Evolutionary conservation across 768 basidiomycete genomes (phyloP), one percentile per base, ranked within the genome.

Genomic region (Rhodotorula sphaerocarpa): DNA sequence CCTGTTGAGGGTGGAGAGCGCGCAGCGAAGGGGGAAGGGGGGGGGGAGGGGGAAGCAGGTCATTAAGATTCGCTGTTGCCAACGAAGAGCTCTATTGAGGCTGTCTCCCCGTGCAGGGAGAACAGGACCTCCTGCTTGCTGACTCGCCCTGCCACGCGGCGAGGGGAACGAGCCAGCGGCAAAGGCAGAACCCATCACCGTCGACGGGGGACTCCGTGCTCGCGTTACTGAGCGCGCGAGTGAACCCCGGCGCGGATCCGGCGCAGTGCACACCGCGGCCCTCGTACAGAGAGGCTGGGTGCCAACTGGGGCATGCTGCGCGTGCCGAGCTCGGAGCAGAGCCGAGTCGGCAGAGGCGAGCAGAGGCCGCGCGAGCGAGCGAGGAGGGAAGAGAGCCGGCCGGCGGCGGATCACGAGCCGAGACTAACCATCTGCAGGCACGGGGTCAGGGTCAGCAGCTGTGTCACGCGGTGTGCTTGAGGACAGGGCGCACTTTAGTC

Each of bases 51-150:
- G 23, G 30, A 18, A 16, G 31, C 63, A 65, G 63, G 63, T 65
- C 63, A 65, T 65, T 65, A 65, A 65, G 63, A 65, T 65, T 65
- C 57, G 53, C 20, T 45, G 39, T 31, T 39, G 60, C 14, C n/a
- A 51, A 18, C 53, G 57, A 65, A 65, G 63, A 65, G 63, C 63
- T 65, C 63, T 65, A 65, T 23, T 42, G 57, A 55, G 63, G 57
- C 41, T 18, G n/a, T n/a, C n/a, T n/a, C 30, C n/a, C 34, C 52
- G 42, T 39, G 23, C 18, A 5, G 2, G 6, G 27, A 20, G 47
- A 54, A 30, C 25, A n/a, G 43, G n/a, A 36, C 54, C 48, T 42
- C 57, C 63, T 59, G 57, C 53, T 16, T 21, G 33, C 5, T 30
- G 20, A 27, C 57, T 59, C 63, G 50, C 33, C 34, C 14, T 57